Conservation (phyloP, 768 basidiomycete species). For the Russula earlei region DNA sequence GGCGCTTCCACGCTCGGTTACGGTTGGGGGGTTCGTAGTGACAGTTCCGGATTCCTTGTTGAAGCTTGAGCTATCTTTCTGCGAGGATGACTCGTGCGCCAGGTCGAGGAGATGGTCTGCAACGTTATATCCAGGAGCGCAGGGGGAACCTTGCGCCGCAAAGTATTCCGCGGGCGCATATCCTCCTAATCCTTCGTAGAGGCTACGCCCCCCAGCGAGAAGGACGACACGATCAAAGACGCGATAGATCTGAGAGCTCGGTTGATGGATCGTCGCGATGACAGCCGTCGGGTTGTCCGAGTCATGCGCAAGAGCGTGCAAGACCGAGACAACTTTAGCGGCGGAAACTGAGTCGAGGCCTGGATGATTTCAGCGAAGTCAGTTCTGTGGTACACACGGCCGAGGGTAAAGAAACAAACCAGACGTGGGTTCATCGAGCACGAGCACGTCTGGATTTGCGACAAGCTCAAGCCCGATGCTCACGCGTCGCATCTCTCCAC, state of each 20-base stretch:
- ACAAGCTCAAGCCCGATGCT: constrained; percentile 54
- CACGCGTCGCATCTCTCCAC: constrained; percentile 57
- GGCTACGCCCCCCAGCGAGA: constrained; percentile 41
- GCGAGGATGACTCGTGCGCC: constrained; percentile 54
- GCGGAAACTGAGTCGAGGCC: constrained; percentile 26
- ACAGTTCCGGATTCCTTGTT: neutral
- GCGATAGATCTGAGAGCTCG: constrained; percentile 47
- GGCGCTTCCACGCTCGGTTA: constrained; percentile 12
- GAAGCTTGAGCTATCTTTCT: constrained; percentile 31
- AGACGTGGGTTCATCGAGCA: constrained; percentile 55
- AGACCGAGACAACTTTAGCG: constrained; percentile 34
- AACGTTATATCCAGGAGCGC: constrained; percentile 78
- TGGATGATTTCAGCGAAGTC: constrained; percentile 29
- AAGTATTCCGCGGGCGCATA: constrained; percentile 64
- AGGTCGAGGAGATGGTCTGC: constrained; percentile 90
- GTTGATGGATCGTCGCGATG: constrained; percentile 62
- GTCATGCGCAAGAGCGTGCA: constrained; percentile 59
- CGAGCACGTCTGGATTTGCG: constrained; percentile 47
- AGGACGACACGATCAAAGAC: constrained; percentile 54
- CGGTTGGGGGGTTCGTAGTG: neutral
- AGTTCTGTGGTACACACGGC: neutral
- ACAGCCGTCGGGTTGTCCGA: constrained; percentile 55
- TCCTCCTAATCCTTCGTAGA: constrained; percentile 46
- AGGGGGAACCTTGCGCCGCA: constrained; percentile 34
- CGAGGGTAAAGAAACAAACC: constrained; percentile 41